Base-by-base conservation (phyloP, 805 yeast genomes). In the Saccharomycopsis vini region DNA sequence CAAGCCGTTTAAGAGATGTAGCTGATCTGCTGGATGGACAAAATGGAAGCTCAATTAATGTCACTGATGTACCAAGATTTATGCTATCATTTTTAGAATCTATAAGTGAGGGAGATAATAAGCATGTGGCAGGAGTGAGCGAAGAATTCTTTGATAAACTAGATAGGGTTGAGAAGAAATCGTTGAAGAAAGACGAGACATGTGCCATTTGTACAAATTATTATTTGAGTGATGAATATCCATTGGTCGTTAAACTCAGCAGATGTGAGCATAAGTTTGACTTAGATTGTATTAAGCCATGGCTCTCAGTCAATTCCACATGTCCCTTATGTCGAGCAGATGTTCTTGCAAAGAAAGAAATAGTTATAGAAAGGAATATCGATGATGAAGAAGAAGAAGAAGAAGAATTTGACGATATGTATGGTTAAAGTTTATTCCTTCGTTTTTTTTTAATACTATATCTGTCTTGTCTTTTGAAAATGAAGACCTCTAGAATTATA, bases 261-360 rank as follows among this genome's bases (percentile, higher is more conserved):
- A 81, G 80, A 3, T 89, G 97, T 61, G 67, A 69, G 32, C 97
- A 89, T 60, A 71, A 71, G 34, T 89, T 84, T 61, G 97, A 89
- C 58, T 66, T 88, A 51, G 97, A 90, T 52, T 89, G 97, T 59
- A 78, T 90, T 31, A 81, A 82, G 0, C 92, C 95, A 0, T 89
- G 97, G 97, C 67, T 90, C 42, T 74, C 76, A 50, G 66, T 77
- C 41, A 77, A 81, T 53, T 65, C 73, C 1, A 81, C 86, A 0
- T 89, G 97, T 56, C 97, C 97, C 0, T 61, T 90, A 54, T 90
- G 97, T 57, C 69, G 97, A 51, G 76, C 72, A 48, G 80, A 87
- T 55, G 75, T 89, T 21, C 58, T 73, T 18, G 73, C 68, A 41
- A 73, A 64, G 65, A 73, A 64, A 59, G 62, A 53, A 58, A n/a